Conservation (phyloP, 805 yeast species). For the Cyberlindnera nakhonratchasimensis region DNA sequence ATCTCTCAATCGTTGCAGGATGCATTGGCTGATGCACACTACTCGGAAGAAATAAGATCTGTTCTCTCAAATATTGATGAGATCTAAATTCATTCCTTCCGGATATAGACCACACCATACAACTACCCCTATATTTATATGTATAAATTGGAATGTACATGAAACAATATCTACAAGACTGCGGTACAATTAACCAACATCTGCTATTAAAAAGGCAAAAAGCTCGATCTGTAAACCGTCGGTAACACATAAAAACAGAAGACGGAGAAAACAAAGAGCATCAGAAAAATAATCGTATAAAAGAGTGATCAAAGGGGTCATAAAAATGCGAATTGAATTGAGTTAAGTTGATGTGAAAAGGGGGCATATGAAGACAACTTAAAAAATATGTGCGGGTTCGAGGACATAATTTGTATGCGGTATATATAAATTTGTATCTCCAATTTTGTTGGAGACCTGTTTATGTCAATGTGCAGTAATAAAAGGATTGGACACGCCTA, state of each 20-base stretch:
- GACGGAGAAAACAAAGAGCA: not conserved
- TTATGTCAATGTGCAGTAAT: too few relatives aligned
- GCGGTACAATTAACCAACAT: too few relatives aligned
- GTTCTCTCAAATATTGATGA: constrained; percentile 23
- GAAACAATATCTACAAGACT: too few relatives aligned
- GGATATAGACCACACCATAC: too few relatives aligned
- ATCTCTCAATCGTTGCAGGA: constrained; percentile 40
- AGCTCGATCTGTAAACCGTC: too few relatives aligned
- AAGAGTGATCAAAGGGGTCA: not conserved
- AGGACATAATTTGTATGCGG: too few relatives aligned
- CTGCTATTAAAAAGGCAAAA: too few relatives aligned
- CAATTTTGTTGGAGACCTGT: not conserved
- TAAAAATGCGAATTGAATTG: too few relatives aligned
- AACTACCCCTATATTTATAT: too few relatives aligned
- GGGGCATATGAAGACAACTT: not conserved
- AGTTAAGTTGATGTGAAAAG: not conserved
- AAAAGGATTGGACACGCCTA: not conserved
- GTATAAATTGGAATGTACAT: too few relatives aligned
- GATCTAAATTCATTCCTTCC: constrained; percentile 1
- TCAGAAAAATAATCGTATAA: not conserved
- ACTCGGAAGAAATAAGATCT: constrained; percentile 21
- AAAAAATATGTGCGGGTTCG: too few relatives aligned
- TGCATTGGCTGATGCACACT: constrained; percentile 29
- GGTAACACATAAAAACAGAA: too few relatives aligned
- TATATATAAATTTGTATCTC: not conserved